phyloP scores from a whole-genome alignment of 2,329 filamentous ascomycete genomes.

The Colletotrichum tofieldiae region DNA sequence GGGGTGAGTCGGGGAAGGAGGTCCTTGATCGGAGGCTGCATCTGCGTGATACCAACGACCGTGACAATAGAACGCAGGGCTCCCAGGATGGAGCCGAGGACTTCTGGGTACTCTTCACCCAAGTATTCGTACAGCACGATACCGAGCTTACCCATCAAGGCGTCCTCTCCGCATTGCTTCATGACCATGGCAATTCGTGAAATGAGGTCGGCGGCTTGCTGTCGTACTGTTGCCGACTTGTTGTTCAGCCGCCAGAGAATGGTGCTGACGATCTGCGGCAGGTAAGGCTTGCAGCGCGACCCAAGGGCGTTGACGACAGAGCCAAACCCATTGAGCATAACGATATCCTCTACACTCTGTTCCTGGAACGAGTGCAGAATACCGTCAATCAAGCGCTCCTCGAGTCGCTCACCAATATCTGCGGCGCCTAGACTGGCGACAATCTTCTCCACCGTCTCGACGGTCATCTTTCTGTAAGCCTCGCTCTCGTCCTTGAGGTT shows the following conservation, averaged over 20 bases:
- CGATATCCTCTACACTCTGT: constrained; percentile 94
- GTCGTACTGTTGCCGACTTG: constrained; percentile 95
- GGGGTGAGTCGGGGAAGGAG: constrained; percentile 94
- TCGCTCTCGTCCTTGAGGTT: constrained; percentile 99
- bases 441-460: constrained; percentile 97
- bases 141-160: constrained; percentile 94
- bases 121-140: constrained; percentile 97
- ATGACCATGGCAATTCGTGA: constrained; percentile 98
- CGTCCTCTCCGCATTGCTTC: constrained; percentile 98
- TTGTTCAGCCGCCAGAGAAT: constrained; percentile 98
- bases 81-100: constrained; percentile 95
- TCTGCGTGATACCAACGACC: constrained; percentile 96
- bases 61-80: constrained; percentile 97
- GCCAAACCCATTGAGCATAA: constrained; percentile 97
- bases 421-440: constrained; percentile 93
- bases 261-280: constrained; percentile 96
- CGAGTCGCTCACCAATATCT: constrained; percentile 91
- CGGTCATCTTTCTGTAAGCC: constrained; percentile 98
- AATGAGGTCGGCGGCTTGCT: constrained; percentile 96
- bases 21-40: constrained; percentile 98
- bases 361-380: constrained; percentile 98
- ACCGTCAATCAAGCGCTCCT: constrained; percentile 95
- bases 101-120: constrained; percentile 98
- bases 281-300: constrained; percentile 93
- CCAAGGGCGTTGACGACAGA: constrained; percentile 97